These are phyloP conservation scores for Pseudocercospora musae DNA, from an alignment of 2,329 filamentous ascomycete genomes.

Conservation along the genomic window DNA sequence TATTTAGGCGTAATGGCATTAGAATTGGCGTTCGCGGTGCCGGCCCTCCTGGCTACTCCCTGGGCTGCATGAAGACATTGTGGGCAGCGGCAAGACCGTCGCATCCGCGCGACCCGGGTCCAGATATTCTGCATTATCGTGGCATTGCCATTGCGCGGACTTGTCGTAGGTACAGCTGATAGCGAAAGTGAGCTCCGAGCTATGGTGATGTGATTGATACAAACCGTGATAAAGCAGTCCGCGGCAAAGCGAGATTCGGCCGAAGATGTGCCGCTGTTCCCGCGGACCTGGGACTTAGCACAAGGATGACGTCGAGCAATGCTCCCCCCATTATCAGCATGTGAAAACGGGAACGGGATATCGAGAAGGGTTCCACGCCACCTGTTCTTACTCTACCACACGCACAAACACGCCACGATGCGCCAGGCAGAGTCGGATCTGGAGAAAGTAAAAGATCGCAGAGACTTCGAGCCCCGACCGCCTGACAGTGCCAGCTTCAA, in stretches of 20 bases:
- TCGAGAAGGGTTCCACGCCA: background rate
- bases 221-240: background rate
- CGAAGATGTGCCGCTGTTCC: background rate
- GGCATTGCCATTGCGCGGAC: slow-evolving; percentile 13
- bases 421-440: background rate
- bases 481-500: slow-evolving; percentile 23
- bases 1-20: slow-evolving; percentile 51
- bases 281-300: background rate
- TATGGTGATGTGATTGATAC: background rate
- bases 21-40: slow-evolving; percentile 48
- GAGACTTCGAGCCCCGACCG: slow-evolving; percentile 4
- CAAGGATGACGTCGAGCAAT: background rate
- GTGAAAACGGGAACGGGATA: background rate
- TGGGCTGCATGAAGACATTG: slow-evolving; percentile 54
- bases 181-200: too few relatives aligned
- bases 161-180: too few relatives aligned
- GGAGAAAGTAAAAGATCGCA: background rate
- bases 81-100: slow-evolving; percentile 60
- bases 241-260: background rate
- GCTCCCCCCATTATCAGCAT: background rate
- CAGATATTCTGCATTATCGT: slow-evolving; percentile 63
- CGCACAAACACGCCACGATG: background rate
- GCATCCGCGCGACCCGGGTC: slow-evolving; percentile 63
- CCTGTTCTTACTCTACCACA: background rate
- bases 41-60: slow-evolving; percentile 49